Evolutionary conservation across 2,329 filamentous ascomycete species (phyloP), one percentile per base, ranked within the genome.

Genomic region (Seiridium unicorne): DNA sequence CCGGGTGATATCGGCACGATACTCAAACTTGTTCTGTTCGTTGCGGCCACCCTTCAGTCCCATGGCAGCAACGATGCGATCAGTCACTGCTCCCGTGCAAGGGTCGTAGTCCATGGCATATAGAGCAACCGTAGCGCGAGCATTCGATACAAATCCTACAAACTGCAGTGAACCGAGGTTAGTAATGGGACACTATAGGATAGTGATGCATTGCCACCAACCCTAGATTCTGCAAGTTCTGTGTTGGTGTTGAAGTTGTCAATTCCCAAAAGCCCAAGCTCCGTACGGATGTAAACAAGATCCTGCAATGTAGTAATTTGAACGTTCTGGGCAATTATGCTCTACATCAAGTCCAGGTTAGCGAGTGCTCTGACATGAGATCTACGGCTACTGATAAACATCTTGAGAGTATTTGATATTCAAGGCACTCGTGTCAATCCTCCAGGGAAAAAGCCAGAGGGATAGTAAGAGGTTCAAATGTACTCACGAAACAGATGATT

Each of bases 61-160:
- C 38, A 72, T 62, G 2, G 70, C 68, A 3, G 69, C 72, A 5
- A 76, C 66, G 57, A 74, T 71, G 55, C 74, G 72, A 58, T 75
- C 70, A 0, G 68, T 70, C n/a, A 66, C 63, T 0, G 62, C 64
- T 2, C 74, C 74, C 4, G 73, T 76, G 66, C 74, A 77, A 0
- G 73, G 70, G 61, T 77, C 67, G 26, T 72, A 65, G 36, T 76
- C 75, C 62, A 76, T 72, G 44, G 74, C 74, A 48, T 70, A 72
- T 18, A 77, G 59, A 3, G 70, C 68, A 7, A 75, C 63, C 0
- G 66, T 71, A 3, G 72, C 71, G 3, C 69, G 64, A 9, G 68
- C 64, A 60, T 76, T 75, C 34, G 73, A 76, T 2, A 66, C 64
- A 54, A 70, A 76, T 4, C 74, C 74, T 48, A 73, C 62, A 62